A percentile compares a stretch with the other conserved stretches of the same genome.
Evolutionary conservation across 495 filamentous ascomycete species (phyloP).

Genomic region (Sphaerosporella brunnea): DNA sequence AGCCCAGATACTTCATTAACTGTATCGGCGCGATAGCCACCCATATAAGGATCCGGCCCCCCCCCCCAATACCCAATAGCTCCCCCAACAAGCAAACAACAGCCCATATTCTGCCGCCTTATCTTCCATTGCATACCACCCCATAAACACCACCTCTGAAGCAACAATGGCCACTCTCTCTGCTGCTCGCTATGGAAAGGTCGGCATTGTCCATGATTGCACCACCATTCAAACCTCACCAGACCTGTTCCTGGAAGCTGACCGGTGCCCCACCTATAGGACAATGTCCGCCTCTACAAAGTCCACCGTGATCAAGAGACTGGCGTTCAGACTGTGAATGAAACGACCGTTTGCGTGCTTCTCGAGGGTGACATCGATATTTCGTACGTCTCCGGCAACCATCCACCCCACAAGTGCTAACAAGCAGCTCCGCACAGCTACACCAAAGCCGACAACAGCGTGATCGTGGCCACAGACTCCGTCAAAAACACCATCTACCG

Average conservation of each 20-base stretch:
- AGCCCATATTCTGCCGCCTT: no score
- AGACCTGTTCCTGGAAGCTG: no score
- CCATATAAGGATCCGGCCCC: no score
- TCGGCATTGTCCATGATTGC: constrained; percentile 3
- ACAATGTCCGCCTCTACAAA: constrained; percentile 96
- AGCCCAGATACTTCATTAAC: neutral
- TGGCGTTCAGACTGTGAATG: constrained; percentile 64
- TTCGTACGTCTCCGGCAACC: constrained; percentile 40
- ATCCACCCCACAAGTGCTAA: neutral
- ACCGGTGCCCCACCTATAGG: constrained; percentile 37
- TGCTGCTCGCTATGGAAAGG: constrained; percentile 69
- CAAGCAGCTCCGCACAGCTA: constrained; percentile 38
- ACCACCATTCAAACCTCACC: no score
- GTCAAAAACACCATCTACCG: constrained; percentile 98
- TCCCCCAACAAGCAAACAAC: neutral
- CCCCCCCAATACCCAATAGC: no score
- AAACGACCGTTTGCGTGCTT: constrained; percentile 85
- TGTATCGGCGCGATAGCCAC: no score
- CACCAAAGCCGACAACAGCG: constrained; percentile 84
- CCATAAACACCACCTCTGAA: no score
- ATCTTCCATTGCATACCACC: no score
- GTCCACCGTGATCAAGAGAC: constrained; percentile 62
- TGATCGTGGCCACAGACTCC: constrained; percentile 88
- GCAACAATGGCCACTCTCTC: constrained; percentile 34
- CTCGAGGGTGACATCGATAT: constrained; percentile 80